A percentile compares a stretch with the other conserved stretches of the same genome.
Conservation (phyloP, 768 basidiomycete genomes). For the Boletus bicolor region DNA sequence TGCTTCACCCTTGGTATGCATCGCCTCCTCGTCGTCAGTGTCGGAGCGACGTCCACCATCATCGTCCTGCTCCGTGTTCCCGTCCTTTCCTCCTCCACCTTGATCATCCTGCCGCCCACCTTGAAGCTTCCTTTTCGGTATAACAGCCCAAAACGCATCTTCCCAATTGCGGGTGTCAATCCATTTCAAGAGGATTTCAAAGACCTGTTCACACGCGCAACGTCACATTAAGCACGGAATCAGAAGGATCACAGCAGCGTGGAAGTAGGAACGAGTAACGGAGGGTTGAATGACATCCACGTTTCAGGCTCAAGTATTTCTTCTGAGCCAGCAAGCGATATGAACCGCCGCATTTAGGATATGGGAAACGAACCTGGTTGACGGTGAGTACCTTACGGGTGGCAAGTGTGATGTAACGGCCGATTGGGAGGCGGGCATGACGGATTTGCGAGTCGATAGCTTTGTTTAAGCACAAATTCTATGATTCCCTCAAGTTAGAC, state of each 20-base stretch:
- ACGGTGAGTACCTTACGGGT: constrained; percentile 97
- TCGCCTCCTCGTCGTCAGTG: background rate
- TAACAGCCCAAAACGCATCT: constrained; percentile 79
- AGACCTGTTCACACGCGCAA: constrained; percentile 43
- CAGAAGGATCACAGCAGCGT: background rate
- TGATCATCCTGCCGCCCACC: constrained; percentile 19
- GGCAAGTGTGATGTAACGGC: constrained; percentile 80
- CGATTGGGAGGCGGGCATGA: constrained; percentile 91
- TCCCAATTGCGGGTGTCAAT: constrained; percentile 86
- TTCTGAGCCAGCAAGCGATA: constrained; percentile 1
- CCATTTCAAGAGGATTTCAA: constrained; percentile 91
- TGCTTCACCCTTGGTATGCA: background rate
- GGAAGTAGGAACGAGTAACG: background rate
- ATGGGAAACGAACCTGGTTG: constrained; percentile 60
- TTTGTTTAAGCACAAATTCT: constrained; percentile 91
- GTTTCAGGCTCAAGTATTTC: background rate
- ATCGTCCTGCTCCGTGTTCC: background rate
- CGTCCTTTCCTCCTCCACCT: constrained; percentile 8
- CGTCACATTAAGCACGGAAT: background rate
- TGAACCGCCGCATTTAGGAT: background rate
- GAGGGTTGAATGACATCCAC: background rate
- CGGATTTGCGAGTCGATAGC: constrained; percentile 70
- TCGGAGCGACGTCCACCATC: background rate
- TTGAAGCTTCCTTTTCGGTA: constrained; percentile 89
- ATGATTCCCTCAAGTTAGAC: constrained; percentile 18